Evolutionary conservation across 495 filamentous ascomycete species (phyloP).

Genomic region (Diplogelasinospora grovesii): DNA sequence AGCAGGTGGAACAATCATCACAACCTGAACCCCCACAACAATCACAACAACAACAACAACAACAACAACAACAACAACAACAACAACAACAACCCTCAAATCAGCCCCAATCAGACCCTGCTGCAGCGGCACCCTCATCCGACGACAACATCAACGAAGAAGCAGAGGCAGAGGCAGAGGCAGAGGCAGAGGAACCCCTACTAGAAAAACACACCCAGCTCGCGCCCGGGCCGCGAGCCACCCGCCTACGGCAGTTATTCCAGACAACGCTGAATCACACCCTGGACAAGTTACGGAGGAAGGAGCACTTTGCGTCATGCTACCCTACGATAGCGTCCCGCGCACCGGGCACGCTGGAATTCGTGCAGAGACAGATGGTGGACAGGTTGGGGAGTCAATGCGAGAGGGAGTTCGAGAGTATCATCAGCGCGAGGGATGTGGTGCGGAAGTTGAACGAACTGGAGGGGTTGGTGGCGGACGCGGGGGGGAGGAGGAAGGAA

Average conservation of each 20-base stretch:
- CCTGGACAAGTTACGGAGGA: constrained; percentile 64
- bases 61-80: no score
- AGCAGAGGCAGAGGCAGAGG: no score
- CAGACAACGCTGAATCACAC: constrained; percentile 61
- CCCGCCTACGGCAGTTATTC: constrained; percentile 64
- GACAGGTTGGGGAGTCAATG: constrained; percentile 56
- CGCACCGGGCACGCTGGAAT: constrained; percentile 59
- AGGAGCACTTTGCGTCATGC: constrained; percentile 76
- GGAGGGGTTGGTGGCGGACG: constrained; percentile 68
- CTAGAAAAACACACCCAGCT: constrained; percentile 50
- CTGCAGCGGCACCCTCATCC: no score
- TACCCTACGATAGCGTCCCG: constrained; percentile 76
- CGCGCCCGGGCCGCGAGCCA: constrained; percentile 69
- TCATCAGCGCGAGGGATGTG: constrained; percentile 63
- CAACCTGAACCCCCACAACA: no score
- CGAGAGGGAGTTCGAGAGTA: constrained; percentile 68
- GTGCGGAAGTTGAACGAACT: constrained; percentile 74
- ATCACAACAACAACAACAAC: no score
- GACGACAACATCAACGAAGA: no score
- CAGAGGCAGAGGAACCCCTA: no score
- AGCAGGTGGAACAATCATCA: no score
- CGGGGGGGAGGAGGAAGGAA: constrained; percentile 51
- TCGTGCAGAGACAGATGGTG: constrained; percentile 65
- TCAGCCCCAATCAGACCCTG: no score
- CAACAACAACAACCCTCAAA: no score